Evolutionary conservation across 805 yeast species (phyloP), one percentile per base, ranked within the genome.

Genomic region (Nakazawaea molendinolei): DNA sequence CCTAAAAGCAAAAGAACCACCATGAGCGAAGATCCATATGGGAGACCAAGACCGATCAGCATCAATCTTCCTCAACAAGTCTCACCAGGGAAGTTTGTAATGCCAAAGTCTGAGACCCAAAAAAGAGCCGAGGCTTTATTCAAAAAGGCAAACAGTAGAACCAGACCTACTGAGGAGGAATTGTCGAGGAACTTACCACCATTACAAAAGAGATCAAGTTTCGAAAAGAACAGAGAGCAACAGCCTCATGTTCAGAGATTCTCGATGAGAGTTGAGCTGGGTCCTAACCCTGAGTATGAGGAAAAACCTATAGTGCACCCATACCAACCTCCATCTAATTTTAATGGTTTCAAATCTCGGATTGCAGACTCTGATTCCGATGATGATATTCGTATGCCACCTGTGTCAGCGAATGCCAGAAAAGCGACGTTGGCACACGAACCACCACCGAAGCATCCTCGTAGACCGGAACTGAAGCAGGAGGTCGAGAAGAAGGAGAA

Each of bases 361-460:
- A 70, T 77, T 43, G 64, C 62, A 5, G 86, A 79, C 49, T 76
- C 83, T 3, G 84, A 78, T 47, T 77, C 79, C 10, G 85, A 78
- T 30, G 52, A 52, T 10, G 75, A 69, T 15, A 49, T 46, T 18
- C n/a, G n/a, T n/a, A n/a, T n/a, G n/a, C n/a, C n/a, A n/a, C n/a
- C n/a, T n/a, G n/a, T n/a, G n/a, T n/a, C n/a, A n/a, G n/a, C n/a
- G n/a, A n/a, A n/a, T n/a, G n/a, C n/a, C n/a, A n/a, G n/a, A n/a
- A n/a, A n/a, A n/a, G n/a, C n/a, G n/a, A n/a, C n/a, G n/a, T n/a
- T n/a, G n/a, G n/a, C n/a, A n/a, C n/a, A n/a, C n/a, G n/a, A n/a
- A n/a, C 54, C 56, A 9, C 18, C 41, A 9, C 38, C 39, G 1
- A 46, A 37, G 16, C 29, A 13, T 16, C 18, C 30, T 16, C 19